phyloP scores from a whole-genome alignment of 2,329 filamentous ascomycete genomes.

The Helminthosporium solani region DNA sequence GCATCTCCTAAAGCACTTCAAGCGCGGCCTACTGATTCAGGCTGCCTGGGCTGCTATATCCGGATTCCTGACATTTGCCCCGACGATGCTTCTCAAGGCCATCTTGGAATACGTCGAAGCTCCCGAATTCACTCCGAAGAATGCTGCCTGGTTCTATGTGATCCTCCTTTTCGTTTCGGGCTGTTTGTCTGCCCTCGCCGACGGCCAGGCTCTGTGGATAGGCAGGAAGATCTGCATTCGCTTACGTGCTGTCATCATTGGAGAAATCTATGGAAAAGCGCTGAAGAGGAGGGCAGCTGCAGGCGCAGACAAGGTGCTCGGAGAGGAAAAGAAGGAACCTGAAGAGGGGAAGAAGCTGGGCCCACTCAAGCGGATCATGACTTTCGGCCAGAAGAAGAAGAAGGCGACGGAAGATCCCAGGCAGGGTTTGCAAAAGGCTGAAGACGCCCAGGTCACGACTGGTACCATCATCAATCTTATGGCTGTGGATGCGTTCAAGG shows the following conservation, averaged over 20 bases:
- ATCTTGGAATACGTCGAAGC: conserved; percentile 94
- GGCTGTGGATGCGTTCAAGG: conserved; percentile 99
- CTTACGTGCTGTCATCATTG: conserved; percentile 90
- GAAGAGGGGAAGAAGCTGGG: conserved; percentile 45
- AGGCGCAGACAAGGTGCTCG: conserved; percentile 69
- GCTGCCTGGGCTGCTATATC: conserved; percentile 76
- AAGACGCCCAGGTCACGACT: conserved; percentile 76
- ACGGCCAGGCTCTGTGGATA: conserved; percentile 87
- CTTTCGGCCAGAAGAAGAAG: conserved; percentile 62
- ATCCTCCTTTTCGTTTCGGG: conserved; percentile 85
- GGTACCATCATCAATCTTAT: conserved; percentile 99
- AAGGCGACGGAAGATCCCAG: conserved; percentile 46
- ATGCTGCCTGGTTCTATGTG: conserved; percentile 94
- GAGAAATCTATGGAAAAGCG: conserved; percentile 96
- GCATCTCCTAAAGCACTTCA: conserved; percentile 85
- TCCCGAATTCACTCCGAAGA: conserved; percentile 71
- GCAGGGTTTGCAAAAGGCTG: conserved; percentile 27
- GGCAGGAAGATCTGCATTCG: conserved; percentile 93
- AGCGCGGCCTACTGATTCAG: conserved; percentile 71
- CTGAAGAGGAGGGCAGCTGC: conserved; percentile 86
- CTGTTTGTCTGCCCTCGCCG: conserved; percentile 75
- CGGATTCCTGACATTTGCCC: conserved; percentile 84
- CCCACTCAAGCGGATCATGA: conserved; percentile 50
- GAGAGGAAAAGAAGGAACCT: conserved; percentile 53
- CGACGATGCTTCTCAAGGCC: conserved; percentile 84